Conservation (phyloP, 2,329 filamentous ascomycete species). For the Cyphellophora attinorum region DNA sequence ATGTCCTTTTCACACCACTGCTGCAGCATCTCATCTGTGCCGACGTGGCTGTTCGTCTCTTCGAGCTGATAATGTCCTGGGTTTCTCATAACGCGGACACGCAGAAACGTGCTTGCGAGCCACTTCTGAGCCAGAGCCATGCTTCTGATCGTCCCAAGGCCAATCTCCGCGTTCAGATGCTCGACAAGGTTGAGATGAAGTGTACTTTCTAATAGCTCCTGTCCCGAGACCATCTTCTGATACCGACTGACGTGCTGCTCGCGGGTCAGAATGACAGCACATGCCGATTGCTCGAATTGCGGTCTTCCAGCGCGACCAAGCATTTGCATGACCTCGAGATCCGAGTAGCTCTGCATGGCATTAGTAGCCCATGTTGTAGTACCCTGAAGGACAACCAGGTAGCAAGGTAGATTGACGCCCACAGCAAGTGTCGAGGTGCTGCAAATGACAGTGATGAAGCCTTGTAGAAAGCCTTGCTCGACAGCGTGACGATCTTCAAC, state of each 20-base stretch:
- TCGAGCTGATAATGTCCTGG: conserved; percentile 61
- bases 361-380: conserved; percentile 57
- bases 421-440: conserved; percentile 80
- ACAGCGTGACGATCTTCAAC: conserved; percentile 53
- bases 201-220: conserved; percentile 66
- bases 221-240: conserved; percentile 62
- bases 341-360: conserved; percentile 61
- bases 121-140: conserved; percentile 59
- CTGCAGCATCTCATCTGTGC: conserved; percentile 56
- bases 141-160: conserved; percentile 61
- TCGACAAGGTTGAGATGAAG: conserved; percentile 72
- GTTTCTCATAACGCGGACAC: conserved; percentile 62
- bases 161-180: conserved; percentile 76
- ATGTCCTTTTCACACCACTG: conserved; percentile 64
- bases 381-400: conserved; percentile 75
- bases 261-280: conserved; percentile 71
- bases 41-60: conserved; percentile 37
- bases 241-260: conserved; percentile 56
- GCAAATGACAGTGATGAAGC: conserved; percentile 71
- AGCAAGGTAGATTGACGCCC: conserved; percentile 74
- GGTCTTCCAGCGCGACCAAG: conserved; percentile 73
- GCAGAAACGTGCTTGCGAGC: conserved; percentile 69
- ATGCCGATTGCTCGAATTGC: conserved; percentile 68
- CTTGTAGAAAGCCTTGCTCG: conserved; percentile 58
- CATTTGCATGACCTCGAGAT: conserved; percentile 87